Evolutionary conservation across 2,329 filamentous ascomycete genomes (phyloP).

Genomic region (Phyllosticta citrichinensis): DNA sequence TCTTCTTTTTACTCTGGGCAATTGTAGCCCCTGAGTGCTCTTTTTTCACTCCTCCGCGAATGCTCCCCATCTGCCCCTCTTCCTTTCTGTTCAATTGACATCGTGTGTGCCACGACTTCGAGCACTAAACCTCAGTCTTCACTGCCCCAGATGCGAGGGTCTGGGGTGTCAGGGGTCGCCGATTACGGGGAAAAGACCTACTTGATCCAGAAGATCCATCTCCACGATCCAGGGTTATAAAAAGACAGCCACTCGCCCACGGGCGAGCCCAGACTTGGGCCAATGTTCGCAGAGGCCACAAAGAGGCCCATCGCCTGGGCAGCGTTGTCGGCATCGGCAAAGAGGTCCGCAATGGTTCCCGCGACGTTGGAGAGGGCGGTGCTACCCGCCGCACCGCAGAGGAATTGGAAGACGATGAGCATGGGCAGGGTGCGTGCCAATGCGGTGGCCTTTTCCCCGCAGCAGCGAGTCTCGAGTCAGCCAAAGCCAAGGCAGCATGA

Average conservation of each 20-base stretch:
- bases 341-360: constrained; percentile 10
- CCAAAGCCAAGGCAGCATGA: background rate
- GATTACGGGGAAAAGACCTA: background rate
- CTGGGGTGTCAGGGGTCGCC: background rate
- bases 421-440: constrained; percentile 8
- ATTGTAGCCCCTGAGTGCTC: no score
- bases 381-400: constrained; percentile 10
- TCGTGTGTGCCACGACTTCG: background rate
- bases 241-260: constrained; percentile 10
- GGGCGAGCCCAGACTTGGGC: constrained; percentile 7
- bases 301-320: constrained; percentile 11
- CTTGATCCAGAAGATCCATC: constrained; percentile 11
- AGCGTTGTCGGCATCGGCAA: constrained; percentile 10
- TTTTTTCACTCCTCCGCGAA: background rate
- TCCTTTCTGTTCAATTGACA: background rate
- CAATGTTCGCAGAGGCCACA: constrained; percentile 9
- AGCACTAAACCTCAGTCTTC: background rate
- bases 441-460: constrained; percentile 2
- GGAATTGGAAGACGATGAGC: constrained; percentile 11
- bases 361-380: constrained; percentile 11
- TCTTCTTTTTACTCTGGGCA: no score
- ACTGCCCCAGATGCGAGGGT: background rate
- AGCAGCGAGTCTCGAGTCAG: background rate
- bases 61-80: background rate
- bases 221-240: constrained; percentile 7